These are phyloP conservation scores for Picea abies DNA, from an alignment of 83 land plant genomes.

Conservation along the genomic window DNA sequence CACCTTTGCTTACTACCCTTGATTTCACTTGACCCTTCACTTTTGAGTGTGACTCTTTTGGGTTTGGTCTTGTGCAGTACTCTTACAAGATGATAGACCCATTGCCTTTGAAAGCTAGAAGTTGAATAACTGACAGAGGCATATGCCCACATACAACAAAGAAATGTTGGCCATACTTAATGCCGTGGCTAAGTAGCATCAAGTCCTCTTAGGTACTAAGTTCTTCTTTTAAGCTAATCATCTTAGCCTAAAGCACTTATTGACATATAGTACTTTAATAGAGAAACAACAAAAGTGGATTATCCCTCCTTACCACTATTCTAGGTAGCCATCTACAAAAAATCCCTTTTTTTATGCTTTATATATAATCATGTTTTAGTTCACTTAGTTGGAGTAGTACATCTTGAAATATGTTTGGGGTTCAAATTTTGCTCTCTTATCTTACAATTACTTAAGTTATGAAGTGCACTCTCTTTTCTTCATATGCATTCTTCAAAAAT, in stretches of 20 bases:
- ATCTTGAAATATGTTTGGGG: no score
- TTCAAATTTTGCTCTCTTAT: no score
- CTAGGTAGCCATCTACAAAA: no score
- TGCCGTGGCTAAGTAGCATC: neutral
- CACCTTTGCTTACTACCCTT: neutral
- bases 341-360: no score
- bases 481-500: no score
- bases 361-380: no score
- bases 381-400: no score
- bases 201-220: neutral
- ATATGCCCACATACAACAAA: neutral
- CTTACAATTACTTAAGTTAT: no score
- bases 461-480: no score
- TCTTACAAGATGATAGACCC: neutral
- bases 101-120: neutral
- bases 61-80: neutral
- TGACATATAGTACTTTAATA: neutral
- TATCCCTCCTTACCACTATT: no score
- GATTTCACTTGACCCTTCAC: neutral
- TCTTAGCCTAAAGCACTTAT: neutral
- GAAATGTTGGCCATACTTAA: neutral
- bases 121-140: neutral
- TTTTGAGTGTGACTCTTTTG: neutral
- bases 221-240: neutral
- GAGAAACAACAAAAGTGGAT: neutral